Percentiles rank a stretch among this genome's conserved stretches.
These are phyloP conservation scores for Trichoderma breve DNA, from an alignment of 2,329 filamentous ascomycete genomes.

Conservation along the genomic window DNA sequence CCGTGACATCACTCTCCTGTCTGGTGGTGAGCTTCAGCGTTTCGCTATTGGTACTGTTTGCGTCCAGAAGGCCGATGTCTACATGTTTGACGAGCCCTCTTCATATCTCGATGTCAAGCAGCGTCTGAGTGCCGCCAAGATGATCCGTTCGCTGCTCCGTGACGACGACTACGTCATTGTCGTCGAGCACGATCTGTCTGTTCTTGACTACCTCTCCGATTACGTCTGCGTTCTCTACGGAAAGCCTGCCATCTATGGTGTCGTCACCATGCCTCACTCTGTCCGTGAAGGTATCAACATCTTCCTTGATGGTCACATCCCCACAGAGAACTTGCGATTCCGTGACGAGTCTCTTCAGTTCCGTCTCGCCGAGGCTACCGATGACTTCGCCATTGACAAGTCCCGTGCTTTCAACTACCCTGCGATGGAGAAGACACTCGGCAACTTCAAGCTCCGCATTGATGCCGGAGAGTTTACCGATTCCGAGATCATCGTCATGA, in stretches of 20 bases:
- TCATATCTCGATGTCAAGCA: conserved; percentile 99
- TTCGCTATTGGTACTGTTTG: conserved; percentile 96
- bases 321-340: conserved; percentile 97
- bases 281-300: conserved; percentile 99
- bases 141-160: conserved; percentile 86
- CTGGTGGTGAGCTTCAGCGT: conserved; percentile 95
- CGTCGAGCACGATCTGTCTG: conserved; percentile 98
- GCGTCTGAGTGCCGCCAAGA: conserved; percentile 84
- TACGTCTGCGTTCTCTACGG: conserved; percentile 98
- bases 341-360: conserved; percentile 95
- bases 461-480: conserved; percentile 88
- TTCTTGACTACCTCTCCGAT: conserved; percentile 97
- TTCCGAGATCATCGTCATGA: conserved; percentile 99
- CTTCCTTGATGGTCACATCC: conserved; percentile 96
- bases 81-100: conserved; percentile 99
- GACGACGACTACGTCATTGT: conserved; percentile 96
- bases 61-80: conserved; percentile 93
- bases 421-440: conserved; percentile 87
- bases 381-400: conserved; percentile 84
- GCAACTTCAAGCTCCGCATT: conserved; percentile 79
- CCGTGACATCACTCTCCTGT: conserved; percentile 84
- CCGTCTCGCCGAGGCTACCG: conserved; percentile 83
- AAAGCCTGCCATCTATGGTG: conserved; percentile 92
- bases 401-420: conserved; percentile 85
- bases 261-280: conserved; percentile 91